Evolutionary conservation across 2,329 filamentous ascomycete species (phyloP).

Genomic region (Alternaria sp.): DNA sequence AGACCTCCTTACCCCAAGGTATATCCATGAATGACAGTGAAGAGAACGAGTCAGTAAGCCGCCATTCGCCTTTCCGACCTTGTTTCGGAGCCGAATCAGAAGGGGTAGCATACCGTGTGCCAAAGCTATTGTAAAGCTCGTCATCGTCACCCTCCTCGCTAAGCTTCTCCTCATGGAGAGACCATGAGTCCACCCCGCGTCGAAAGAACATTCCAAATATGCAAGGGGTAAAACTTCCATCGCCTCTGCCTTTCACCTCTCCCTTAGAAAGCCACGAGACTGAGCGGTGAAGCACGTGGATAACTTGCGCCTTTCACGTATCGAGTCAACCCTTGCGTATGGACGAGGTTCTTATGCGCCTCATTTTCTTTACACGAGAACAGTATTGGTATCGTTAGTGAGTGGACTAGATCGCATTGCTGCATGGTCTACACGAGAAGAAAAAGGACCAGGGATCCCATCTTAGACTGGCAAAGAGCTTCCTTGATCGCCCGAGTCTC

Average conservation of each 20-base stretch:
- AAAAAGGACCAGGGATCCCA: neutral
- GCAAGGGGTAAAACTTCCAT: neutral
- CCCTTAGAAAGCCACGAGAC: neutral
- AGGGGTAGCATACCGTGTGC: neutral
- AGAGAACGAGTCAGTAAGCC: constrained; percentile 7
- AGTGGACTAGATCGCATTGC: neutral
- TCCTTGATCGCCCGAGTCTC: neutral
- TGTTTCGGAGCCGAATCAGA: neutral
- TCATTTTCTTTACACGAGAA: neutral
- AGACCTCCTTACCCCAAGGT: constrained; percentile 4
- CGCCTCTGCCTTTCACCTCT: neutral
- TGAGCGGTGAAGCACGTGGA: neutral
- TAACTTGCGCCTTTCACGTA: neutral
- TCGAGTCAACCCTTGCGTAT: neutral
- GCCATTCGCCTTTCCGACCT: neutral
- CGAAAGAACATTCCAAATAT: neutral
- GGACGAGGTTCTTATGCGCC: neutral
- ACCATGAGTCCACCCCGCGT: neutral
- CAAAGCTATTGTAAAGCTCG: neutral
- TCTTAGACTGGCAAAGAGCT: neutral
- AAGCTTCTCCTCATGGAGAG: neutral
- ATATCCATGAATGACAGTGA: neutral
- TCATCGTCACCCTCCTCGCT: neutral
- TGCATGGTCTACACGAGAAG: neutral
- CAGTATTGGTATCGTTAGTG: neutral